phyloP scores from a whole-genome alignment of 345 rosid genomes.

The Eucalyptus pauciflora region DNA sequence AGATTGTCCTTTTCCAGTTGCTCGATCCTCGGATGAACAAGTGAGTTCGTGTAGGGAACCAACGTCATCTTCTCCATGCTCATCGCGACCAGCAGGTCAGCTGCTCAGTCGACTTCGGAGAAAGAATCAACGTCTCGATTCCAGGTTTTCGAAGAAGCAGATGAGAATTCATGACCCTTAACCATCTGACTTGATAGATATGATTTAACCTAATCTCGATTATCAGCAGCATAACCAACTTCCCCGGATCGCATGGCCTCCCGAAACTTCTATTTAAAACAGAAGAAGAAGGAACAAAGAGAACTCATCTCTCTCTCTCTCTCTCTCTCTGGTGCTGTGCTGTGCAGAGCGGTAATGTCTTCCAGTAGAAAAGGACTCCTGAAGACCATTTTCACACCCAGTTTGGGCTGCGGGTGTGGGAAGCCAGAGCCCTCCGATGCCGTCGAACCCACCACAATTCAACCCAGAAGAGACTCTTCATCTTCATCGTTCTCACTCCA shows the following conservation, averaged over 20 bases:
- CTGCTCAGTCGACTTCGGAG: background rate
- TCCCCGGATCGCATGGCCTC: background rate
- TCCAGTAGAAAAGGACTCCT: conserved; percentile 1
- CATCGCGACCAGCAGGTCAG: background rate
- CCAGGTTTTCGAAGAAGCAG: background rate
- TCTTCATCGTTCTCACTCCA: background rate
- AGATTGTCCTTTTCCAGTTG: background rate
- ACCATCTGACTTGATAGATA: background rate
- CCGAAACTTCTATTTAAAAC: background rate
- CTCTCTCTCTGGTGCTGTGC: background rate
- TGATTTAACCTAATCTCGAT: background rate
- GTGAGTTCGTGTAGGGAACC: background rate
- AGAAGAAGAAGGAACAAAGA: background rate
- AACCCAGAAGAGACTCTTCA: background rate
- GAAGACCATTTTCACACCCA: background rate
- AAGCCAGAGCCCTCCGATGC: conserved; percentile 17
- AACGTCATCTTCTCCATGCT: background rate
- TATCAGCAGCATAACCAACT: background rate
- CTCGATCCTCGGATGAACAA: background rate
- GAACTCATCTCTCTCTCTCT: background rate
- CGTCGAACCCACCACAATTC: conserved; percentile 15
- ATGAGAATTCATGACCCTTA: background rate
- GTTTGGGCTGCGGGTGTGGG: conserved; percentile 11
- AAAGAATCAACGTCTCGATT: background rate
- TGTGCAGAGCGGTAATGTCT: background rate